Evolutionary conservation across 805 yeast genomes (phyloP).

Genomic region (Candida maltosa): DNA sequence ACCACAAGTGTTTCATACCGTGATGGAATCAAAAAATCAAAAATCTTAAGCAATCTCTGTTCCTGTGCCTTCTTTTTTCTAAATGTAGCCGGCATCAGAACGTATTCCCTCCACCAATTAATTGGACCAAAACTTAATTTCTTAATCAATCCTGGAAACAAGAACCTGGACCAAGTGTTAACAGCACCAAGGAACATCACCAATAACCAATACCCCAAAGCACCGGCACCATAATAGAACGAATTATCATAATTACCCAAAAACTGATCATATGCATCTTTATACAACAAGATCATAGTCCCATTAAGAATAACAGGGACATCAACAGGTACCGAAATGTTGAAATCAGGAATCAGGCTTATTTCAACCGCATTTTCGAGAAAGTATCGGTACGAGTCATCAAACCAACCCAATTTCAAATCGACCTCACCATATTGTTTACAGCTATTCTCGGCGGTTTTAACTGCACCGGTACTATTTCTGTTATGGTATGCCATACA

Average conservation of each 20-base stretch:
- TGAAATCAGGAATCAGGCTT: constrained; percentile 18
- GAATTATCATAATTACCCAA: constrained; percentile 34
- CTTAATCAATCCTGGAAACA: constrained; percentile 34
- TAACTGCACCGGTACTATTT: constrained; percentile 9
- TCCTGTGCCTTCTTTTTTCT: constrained; percentile 12
- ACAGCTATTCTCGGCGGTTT: constrained; percentile 15
- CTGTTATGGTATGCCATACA: constrained; percentile 15
- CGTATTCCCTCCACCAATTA: constrained; percentile 18
- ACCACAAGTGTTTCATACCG: constrained; percentile 31
- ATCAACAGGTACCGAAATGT: constrained; percentile 13
- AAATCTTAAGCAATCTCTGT: neutral
- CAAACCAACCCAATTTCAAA: constrained; percentile 14
- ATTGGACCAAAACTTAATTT: constrained; percentile 23
- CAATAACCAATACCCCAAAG: constrained; percentile 46
- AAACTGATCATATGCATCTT: constrained; percentile 12
- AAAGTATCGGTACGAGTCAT: constrained; percentile 13
- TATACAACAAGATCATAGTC: constrained; percentile 8
- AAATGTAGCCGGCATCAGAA: constrained; percentile 23
- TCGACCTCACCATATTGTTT: constrained; percentile 15
- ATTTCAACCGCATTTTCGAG: constrained; percentile 12
- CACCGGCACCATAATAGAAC: constrained; percentile 36
- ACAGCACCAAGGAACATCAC: constrained; percentile 40
- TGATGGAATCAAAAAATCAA: constrained; percentile 25
- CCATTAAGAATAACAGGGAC: constrained; percentile 22
- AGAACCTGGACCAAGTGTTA: constrained; percentile 35